These are phyloP conservation scores for Cytospora piceae DNA, from an alignment of 2,329 filamentous ascomycete genomes.

Conservation along the genomic window DNA sequence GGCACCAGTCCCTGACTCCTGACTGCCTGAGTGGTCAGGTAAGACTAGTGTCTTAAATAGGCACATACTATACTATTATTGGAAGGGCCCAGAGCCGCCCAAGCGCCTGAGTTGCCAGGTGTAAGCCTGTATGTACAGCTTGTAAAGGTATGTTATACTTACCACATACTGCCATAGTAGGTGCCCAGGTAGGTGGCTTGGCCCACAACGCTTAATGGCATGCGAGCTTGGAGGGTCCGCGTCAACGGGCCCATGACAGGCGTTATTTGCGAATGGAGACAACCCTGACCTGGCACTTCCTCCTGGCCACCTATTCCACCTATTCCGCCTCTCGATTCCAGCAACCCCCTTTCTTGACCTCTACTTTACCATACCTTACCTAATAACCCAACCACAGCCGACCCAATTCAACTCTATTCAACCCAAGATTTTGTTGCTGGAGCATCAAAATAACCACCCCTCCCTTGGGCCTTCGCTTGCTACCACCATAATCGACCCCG, in stretches of 20 bases:
- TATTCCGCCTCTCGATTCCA: background rate
- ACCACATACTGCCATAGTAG: too few relatives aligned
- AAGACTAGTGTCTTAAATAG: too few relatives aligned
- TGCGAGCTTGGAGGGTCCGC: background rate
- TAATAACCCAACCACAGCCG: background rate
- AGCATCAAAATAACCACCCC: background rate
- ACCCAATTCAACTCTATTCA: background rate
- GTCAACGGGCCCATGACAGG: background rate
- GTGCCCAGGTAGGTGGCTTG: background rate
- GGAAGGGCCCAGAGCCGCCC: background rate
- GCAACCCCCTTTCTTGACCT: slow-evolving; percentile 3
- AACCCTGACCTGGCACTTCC: slow-evolving; percentile 4
- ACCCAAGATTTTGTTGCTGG: background rate
- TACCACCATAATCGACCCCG: slow-evolving; percentile 1
- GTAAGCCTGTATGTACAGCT: background rate
- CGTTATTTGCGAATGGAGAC: background rate
- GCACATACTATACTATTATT: background rate
- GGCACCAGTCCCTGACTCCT: background rate
- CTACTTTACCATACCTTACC: slow-evolving; percentile 1
- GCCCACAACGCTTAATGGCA: background rate
- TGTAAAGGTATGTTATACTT: too few relatives aligned
- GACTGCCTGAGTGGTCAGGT: background rate
- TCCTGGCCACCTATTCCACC: background rate
- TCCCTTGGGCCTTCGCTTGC: background rate
- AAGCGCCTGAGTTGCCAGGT: background rate